phyloP scores from a whole-genome alignment of 768 basidiomycete species.

The Rubroboletus pulcherrimus region DNA sequence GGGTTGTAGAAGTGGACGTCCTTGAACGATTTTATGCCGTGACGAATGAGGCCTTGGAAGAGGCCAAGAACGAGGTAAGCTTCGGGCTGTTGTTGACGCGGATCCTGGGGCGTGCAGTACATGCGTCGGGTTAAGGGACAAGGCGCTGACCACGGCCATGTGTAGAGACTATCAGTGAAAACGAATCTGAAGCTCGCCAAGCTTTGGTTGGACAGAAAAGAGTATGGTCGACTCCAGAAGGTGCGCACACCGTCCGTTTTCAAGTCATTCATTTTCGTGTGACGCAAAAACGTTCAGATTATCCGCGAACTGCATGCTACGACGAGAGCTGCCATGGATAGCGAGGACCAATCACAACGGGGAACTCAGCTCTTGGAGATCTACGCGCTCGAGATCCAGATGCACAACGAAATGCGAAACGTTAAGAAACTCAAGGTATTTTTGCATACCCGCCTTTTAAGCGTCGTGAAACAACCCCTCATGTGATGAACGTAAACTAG shows the following conservation, averaged over 20 bases:
- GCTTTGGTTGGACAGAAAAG: slow-evolving; percentile 93
- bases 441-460: background rate
- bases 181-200: slow-evolving; percentile 97
- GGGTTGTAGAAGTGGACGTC: slow-evolving; percentile 74
- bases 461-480: background rate
- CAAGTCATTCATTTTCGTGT: background rate
- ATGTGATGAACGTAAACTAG: slow-evolving; percentile 38
- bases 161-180: slow-evolving; percentile 86
- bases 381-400: slow-evolving; percentile 97
- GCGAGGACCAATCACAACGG: slow-evolving; percentile 84
- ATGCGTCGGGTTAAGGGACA: background rate
- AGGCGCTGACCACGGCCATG: background rate
- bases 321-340: slow-evolving; percentile 57
- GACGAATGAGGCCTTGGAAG: slow-evolving; percentile 84
- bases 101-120: background rate
- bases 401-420: slow-evolving; percentile 97
- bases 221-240: slow-evolving; percentile 79
- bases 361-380: slow-evolving; percentile 95
- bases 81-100: background rate
- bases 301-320: slow-evolving; percentile 72
- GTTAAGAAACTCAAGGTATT: slow-evolving; percentile 90
- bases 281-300: slow-evolving; percentile 42
- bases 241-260: slow-evolving; percentile 37
- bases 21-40: slow-evolving; percentile 95
- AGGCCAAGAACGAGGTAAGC: slow-evolving; percentile 92